Percentiles rank a stretch among this genome's conserved stretches.
These are phyloP conservation scores for Fusarium brevicatenulatum DNA, from an alignment of 2,329 filamentous ascomycete species.

Conservation along the genomic window DNA sequence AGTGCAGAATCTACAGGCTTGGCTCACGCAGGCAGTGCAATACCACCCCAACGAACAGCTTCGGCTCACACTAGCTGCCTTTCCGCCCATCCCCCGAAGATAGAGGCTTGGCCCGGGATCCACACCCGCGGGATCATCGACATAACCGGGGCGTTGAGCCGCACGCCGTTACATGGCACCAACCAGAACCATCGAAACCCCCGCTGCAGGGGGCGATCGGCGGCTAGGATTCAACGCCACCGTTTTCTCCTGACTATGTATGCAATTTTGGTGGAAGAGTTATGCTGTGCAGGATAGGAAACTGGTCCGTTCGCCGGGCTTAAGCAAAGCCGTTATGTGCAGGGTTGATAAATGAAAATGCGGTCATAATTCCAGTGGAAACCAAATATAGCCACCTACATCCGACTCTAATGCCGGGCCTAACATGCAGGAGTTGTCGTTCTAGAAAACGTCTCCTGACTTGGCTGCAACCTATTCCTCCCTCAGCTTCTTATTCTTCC, in stretches of 20 bases:
- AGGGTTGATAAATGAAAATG: background rate
- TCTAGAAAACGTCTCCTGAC: background rate
- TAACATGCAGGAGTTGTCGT: background rate
- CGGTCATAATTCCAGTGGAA: background rate
- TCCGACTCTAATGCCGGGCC: background rate
- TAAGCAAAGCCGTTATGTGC: background rate
- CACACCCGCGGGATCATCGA: background rate
- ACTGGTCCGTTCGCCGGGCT: background rate
- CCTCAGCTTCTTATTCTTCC: constrained; percentile 1
- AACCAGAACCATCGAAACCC: background rate
- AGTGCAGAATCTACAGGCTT: background rate
- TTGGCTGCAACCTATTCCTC: background rate
- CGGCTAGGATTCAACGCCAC: background rate
- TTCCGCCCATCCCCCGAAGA: constrained; percentile 1
- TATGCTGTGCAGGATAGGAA: background rate
- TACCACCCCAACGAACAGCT: background rate
- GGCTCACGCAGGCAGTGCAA: background rate
- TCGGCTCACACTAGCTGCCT: constrained; percentile 4
- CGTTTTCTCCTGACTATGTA: background rate
- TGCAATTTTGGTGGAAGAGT: background rate
- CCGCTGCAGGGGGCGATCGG: constrained; percentile 18
- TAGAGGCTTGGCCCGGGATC: background rate
- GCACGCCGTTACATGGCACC: constrained; percentile 9
- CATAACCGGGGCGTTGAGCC: background rate
- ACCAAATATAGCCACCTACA: background rate